Evolutionary conservation across 140 eudicot genomes (phyloP).

Genomic region (Anethum foeniculum): DNA sequence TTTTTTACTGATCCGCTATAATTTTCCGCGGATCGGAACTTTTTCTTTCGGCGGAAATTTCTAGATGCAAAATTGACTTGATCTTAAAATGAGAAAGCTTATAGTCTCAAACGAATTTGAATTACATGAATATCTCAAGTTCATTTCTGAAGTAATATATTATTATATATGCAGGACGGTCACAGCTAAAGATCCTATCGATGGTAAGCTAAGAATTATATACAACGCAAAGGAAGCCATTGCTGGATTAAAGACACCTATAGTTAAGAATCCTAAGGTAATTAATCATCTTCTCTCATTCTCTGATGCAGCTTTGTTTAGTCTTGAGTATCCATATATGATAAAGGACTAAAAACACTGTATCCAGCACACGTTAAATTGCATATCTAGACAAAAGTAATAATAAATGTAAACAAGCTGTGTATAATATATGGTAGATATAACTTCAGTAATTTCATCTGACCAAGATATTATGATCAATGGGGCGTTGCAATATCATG

Average conservation of each 20-base stretch:
- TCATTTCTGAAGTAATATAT: not conserved
- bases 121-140: not conserved
- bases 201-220: constrained; percentile 40
- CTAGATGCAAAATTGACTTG: too few species aligned
- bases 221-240: constrained; percentile 65
- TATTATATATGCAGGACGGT: constrained; percentile 40
- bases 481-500: not conserved
- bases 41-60: not conserved
- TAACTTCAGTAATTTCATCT: too few species aligned
- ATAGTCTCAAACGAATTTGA: not conserved
- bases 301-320: not conserved
- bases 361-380: not conserved
- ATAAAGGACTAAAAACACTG: not conserved
- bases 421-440: not conserved
- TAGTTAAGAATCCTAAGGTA: constrained; percentile 60
- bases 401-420: not conserved
- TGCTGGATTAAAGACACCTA: constrained; percentile 55
- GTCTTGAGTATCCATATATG: not conserved
- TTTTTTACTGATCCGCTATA: too few species aligned
- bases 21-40: too few species aligned
- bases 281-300: constrained; percentile 3
- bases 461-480: too few species aligned
- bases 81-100: not conserved
- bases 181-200: constrained; percentile 38
- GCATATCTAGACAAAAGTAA: not conserved